Evolutionary conservation across 2,329 filamentous ascomycete species (phyloP).

Genomic region (Coniochaeta prunicola): DNA sequence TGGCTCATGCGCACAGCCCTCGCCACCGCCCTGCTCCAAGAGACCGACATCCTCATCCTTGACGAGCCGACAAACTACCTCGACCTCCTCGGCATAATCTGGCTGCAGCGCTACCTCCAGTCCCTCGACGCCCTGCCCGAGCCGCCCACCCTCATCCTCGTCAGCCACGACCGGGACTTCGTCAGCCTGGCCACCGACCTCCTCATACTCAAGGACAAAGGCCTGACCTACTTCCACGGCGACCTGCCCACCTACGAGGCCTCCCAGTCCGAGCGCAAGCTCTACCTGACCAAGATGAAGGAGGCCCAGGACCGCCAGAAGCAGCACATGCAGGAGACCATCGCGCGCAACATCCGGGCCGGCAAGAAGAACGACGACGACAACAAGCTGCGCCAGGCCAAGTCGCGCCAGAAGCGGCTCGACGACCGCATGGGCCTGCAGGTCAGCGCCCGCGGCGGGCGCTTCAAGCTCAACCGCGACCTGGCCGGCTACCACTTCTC

Average conservation of each 20-base stretch:
- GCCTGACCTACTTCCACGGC: conserved; percentile 67
- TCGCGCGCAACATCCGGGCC: conserved; percentile 65
- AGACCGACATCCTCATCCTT: conserved; percentile 70
- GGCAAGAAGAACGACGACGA: conserved; percentile 74
- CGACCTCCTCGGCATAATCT: conserved; percentile 75
- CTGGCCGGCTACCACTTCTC: conserved; percentile 53
- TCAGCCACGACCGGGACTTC: conserved; percentile 82
- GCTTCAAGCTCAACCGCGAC: conserved; percentile 78
- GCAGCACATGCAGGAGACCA: conserved; percentile 72
- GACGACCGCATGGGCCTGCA: conserved; percentile 75
- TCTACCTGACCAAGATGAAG: conserved; percentile 66
- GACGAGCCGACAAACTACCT: conserved; percentile 87
- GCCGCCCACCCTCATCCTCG: conserved; percentile 62
- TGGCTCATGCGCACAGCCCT: conserved; percentile 67
- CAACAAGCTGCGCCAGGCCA: conserved; percentile 80
- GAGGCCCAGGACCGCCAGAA: conserved; percentile 76
- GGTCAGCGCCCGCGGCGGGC: conserved; percentile 60
- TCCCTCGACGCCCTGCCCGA: conserved; percentile 36
- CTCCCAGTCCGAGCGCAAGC: conserved; percentile 58
- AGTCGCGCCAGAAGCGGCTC: conserved; percentile 75
- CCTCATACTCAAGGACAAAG: conserved; percentile 66
- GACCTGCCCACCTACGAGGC: conserved; percentile 66
- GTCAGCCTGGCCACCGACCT: conserved; percentile 65
- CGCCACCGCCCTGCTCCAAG: conserved; percentile 60
- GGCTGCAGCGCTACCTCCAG: conserved; percentile 69